Evolutionary conservation across 331 rosid species (phyloP).

Genomic region (Ulmus americana): DNA sequence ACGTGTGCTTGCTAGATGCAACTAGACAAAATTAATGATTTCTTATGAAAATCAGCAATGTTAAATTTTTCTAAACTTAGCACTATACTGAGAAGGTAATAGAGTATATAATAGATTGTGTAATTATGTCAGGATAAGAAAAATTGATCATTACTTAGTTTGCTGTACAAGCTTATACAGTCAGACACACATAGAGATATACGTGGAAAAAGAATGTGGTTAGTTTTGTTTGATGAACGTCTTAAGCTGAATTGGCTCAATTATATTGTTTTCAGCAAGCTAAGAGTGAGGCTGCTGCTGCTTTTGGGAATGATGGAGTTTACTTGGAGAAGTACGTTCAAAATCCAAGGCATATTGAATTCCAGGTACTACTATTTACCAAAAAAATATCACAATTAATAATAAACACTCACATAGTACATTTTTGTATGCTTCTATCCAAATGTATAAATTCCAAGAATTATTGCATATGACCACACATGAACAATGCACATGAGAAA

Average conservation of each 20-base stretch:
- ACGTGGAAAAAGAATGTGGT: neutral
- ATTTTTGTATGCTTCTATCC: too few relatives aligned
- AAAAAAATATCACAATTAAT: neutral
- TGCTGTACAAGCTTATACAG: too few relatives aligned
- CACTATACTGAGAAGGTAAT: neutral
- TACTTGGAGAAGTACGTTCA: constrained; percentile 92
- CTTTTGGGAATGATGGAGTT: constrained; percentile 97
- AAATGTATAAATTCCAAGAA: too few relatives aligned
- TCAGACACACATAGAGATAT: too few relatives aligned
- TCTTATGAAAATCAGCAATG: neutral
- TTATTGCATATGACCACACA: too few relatives aligned
- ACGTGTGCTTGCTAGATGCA: neutral
- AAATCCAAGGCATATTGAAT: constrained; percentile 97
- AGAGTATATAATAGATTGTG: neutral
- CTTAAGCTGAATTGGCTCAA: constrained; percentile 21
- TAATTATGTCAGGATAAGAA: neutral
- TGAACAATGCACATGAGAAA: too few relatives aligned
- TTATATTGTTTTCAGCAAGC: constrained; percentile 75
- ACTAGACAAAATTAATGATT: neutral
- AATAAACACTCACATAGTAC: too few relatives aligned
- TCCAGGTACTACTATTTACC: constrained; percentile 64
- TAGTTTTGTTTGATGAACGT: neutral
- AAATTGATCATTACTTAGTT: neutral
- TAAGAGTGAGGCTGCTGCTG: constrained; percentile 98
- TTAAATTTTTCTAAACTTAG: neutral